Evolutionary conservation across 2,329 filamentous ascomycete species (phyloP).

Genomic region (Penicillium sp.): DNA sequence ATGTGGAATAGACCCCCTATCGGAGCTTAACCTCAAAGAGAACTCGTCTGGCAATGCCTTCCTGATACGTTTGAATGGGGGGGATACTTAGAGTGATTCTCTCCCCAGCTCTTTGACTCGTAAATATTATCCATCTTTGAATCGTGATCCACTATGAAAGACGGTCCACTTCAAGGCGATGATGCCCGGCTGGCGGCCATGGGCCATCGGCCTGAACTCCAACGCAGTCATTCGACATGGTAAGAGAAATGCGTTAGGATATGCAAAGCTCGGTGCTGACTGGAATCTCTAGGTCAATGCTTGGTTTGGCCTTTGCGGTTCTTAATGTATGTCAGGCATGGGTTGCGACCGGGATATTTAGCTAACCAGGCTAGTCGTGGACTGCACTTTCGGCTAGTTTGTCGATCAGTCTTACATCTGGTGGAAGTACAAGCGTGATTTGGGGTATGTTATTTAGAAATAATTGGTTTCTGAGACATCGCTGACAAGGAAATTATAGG

Average conservation of each 20-base stretch:
- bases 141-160: constrained; percentile 12
- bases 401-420: constrained; percentile 64
- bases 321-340: constrained; percentile 44
- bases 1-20: background rate
- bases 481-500: constrained; percentile 17
- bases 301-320: constrained; percentile 60
- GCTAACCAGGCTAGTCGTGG: constrained; percentile 47
- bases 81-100: background rate
- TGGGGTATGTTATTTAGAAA: constrained; percentile 55
- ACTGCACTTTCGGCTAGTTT: constrained; percentile 58
- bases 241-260: constrained; percentile 6
- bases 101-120: background rate
- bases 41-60: constrained; percentile 1
- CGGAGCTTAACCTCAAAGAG: background rate
- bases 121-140: background rate
- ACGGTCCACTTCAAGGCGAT: constrained; percentile 17
- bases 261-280: background rate
- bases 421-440: constrained; percentile 67
- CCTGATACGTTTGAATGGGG: background rate
- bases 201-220: constrained; percentile 56
- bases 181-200: constrained; percentile 32
- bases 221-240: constrained; percentile 56
- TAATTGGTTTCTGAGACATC: background rate
- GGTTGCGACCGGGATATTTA: background rate
- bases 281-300: constrained; percentile 47